phyloP scores from a whole-genome alignment of 129 eudicot genomes.

The Ambrosia artemisiifolia region DNA sequence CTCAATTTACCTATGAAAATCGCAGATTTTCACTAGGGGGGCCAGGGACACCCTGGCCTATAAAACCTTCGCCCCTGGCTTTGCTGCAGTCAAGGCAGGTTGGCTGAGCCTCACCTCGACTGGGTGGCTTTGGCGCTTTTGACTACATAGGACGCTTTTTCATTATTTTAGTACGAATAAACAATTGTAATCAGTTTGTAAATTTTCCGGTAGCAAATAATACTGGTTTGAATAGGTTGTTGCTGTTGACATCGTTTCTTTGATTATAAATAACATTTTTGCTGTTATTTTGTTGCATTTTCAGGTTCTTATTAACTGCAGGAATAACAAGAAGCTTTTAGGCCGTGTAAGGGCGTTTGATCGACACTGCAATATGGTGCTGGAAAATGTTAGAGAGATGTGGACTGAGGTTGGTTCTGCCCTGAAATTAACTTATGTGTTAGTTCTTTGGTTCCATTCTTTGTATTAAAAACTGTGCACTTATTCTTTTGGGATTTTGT shows the following conservation, averaged over 20 bases:
- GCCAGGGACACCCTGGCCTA: no score
- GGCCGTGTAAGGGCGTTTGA: constrained; percentile 98
- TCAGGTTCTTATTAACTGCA: constrained; percentile 83
- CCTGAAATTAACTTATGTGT: not conserved
- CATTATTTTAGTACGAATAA: not conserved
- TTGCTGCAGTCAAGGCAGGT: not conserved
- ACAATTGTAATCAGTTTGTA: not conserved
- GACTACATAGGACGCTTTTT: no score
- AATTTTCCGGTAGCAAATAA: not conserved
- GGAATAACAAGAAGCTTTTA: constrained; percentile 82
- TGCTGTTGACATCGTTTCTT: not conserved
- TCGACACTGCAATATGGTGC: constrained; percentile 96
- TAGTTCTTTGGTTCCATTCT: not conserved
- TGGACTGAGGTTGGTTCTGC: constrained; percentile 85
- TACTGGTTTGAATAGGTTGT: not conserved
- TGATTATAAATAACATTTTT: not conserved
- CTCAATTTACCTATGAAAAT: no score
- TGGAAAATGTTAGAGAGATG: constrained; percentile 96
- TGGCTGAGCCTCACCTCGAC: no score
- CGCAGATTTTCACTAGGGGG: no score
- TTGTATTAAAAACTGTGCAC: not conserved
- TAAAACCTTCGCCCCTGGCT: no score
- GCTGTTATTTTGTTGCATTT: not conserved
- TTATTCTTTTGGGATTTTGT: not conserved
- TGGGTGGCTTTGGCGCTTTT: no score